Conservation (phyloP, 2,329 filamentous ascomycete species). For the Bipolaris zeicola region DNA sequence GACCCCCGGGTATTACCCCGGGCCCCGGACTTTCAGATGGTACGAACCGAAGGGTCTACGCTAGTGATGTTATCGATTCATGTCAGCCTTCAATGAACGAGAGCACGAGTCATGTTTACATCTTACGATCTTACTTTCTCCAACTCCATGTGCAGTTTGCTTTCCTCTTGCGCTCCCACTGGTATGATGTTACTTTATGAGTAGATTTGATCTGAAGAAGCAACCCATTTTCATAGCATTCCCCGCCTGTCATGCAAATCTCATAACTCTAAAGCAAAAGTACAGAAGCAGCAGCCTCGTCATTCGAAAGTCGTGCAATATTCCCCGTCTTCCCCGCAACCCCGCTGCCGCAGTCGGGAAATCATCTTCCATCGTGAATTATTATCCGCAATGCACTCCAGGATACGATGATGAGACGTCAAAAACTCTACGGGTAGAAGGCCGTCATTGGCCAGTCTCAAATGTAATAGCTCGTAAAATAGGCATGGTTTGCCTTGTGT, state of each 20-base stretch:
- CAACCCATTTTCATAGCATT: neutral
- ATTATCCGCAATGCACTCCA: slow-evolving; percentile 15
- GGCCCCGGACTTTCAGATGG: too few species aligned
- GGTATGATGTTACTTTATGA: too few species aligned
- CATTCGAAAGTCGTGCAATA: neutral
- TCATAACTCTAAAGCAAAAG: neutral
- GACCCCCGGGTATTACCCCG: too few species aligned
- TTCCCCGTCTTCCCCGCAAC: slow-evolving; percentile 10
- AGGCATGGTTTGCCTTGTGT: neutral
- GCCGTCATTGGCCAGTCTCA: neutral
- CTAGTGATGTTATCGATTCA: neutral
- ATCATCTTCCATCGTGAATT: slow-evolving; percentile 17
- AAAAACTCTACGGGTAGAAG: neutral
- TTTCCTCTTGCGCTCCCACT: too few species aligned
- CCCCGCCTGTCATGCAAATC: neutral
- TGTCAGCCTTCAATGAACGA: neutral
- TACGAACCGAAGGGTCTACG: neutral
- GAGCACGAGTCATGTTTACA: neutral
- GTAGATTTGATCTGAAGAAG: too few species aligned
- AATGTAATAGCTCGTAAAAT: neutral
- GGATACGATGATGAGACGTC: neutral
- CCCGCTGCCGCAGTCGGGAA: slow-evolving; percentile 1
- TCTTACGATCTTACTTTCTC: too few species aligned
- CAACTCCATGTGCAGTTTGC: neutral
- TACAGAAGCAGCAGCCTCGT: too few species aligned